Evolutionary conservation across 192 early-diverging fungal species (phyloP), one percentile per base, ranked within the genome.

Genomic region (Physocladia obscura): DNA sequence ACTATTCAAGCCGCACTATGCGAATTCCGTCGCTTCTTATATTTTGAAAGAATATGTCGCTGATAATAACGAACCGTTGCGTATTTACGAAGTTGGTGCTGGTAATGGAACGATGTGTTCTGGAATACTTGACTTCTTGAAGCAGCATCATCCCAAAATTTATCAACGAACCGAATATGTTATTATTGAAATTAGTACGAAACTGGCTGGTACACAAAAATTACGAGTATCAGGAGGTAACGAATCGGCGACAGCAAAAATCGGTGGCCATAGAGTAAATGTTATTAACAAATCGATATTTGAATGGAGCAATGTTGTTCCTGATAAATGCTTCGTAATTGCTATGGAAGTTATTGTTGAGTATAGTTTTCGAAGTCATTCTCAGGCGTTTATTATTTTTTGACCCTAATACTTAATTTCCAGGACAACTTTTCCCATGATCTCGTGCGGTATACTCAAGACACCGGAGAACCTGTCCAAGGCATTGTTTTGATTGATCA

Each of bases 401-500:
- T 27, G 24, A 59, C 30, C 49, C 52, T 47, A 5, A 31, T 38
- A 19, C 49, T 21, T 6, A 68, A 30, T 56, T 19, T 67, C 36
- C 71, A 91, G 90, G 97, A 98, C 79, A 98, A 98, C 69, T 92
- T 98, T 76, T 86, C 97, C 4, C 97, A 98, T 70, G 97, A 98
- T 72, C 67, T 97, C 36, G 88, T 98, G 51, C 88, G 97, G 15
- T 96, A 96, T 73, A 89, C 94, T 61, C 73, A 76, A 38, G 80
- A 83, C 0, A 89, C 88, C 1, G 84, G 85, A 17, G 86, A 85
- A 40, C 90, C 95, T 3, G 77, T 85, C 19, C 92, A 96, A 74
- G 94, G 87, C 8, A 62, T 95, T 37, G 95, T 97, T 30, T 81
- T 89, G 19, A 89, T 88, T 26, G 89, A 93, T 65, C 82, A 89